Percentiles rank a stretch among this genome's conserved stretches.
These are phyloP conservation scores for Apium graveolens DNA, from an alignment of 129 eudicot genomes.

Conservation along the genomic window DNA sequence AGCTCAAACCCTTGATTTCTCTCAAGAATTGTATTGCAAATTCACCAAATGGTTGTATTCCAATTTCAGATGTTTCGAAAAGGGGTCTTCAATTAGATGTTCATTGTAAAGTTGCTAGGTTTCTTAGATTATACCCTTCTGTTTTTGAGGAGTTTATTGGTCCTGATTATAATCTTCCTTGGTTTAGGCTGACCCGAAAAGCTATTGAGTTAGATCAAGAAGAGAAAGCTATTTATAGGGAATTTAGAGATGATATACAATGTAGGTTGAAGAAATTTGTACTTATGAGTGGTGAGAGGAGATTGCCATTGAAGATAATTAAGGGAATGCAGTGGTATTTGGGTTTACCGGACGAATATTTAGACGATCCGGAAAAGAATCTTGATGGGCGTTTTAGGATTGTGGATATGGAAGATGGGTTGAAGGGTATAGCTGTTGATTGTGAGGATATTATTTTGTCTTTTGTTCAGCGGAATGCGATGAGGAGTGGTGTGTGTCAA, in stretches of 20 bases:
- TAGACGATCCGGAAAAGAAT: conserved; percentile 29
- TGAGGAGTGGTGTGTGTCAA: conserved; percentile 33
- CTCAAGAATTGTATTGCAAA: conserved; percentile 55
- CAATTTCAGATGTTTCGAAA: conserved; percentile 71
- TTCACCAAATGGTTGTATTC: conserved; percentile 51
- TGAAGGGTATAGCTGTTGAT: conserved; percentile 55
- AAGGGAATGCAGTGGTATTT: conserved; percentile 70
- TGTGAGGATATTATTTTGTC: conserved; percentile 28
- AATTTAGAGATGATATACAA: conserved; percentile 38
- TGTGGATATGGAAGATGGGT: conserved; percentile 65
- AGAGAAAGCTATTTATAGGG: conserved; percentile 50
- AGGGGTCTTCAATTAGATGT: conserved; percentile 47
- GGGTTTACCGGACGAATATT: conserved; percentile 67
- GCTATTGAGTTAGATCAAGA: conserved; percentile 47
- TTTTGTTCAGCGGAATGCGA: conserved; percentile 49
- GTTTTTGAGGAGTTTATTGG: conserved; percentile 72
- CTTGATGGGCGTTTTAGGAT: conserved; percentile 48
- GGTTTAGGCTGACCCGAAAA: conserved; percentile 67
- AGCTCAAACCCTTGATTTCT: conserved; percentile 62
- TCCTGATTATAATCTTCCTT: conserved; percentile 59
- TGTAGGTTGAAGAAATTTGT: conserved; percentile 52
- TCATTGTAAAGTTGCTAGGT: conserved; percentile 59
- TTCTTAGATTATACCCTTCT: conserved; percentile 61
- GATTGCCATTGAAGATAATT: conserved; percentile 64
- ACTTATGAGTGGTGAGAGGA: conserved; percentile 54